Evolutionary conservation across 2,329 filamentous ascomycete species (phyloP), one percentile per base, ranked within the genome.

Genomic region (Trichoderma sp.): DNA sequence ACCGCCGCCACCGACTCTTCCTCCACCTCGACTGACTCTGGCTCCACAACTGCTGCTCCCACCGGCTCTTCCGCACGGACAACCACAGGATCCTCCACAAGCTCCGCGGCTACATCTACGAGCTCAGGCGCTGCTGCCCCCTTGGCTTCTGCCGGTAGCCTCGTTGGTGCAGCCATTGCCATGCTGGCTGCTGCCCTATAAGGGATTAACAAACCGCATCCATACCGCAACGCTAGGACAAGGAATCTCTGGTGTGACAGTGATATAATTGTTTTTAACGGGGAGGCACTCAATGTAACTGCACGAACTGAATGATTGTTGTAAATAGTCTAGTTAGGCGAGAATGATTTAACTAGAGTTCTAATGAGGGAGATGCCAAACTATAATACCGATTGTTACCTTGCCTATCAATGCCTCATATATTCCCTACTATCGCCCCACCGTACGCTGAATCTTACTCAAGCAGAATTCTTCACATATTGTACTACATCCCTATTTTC

Each of bases 151-250:
- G 64, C 59, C 6, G 68, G 69, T 37, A 71, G 76, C 43, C 24
- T 77, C 21, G 39, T 76, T 13, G 77, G 76, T 58, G 75, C 76
- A 6, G 70, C 72, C 8, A 59, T 76, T 66, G 76, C 75, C 32
- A 68, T 78, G 72, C 59, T 77, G 18, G 64, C 76, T 58, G 64
- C 76, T 63, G 77, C 75, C 65, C 70, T 79, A 28, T 78, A 72
- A 74, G 24, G 21, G 16, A 26, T 34, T 55, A 26, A 49, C 18
- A 16, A 7, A 39, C 24, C 32, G 14, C 16, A 14, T 4, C 16
- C 13, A 37, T 51, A 2, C 30, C 37, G 14, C 30, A 46, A 21
- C 39, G 24, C 8, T 11, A 16, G 28, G 39, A 34, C 11, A 39
- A 18, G 37, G 24, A 43, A 43, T 21, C 21, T 32, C 7, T 24